Evolutionary conservation across 352 stramenopile genomes (phyloP).

Genomic region (Thalassiosira hispida): DNA sequence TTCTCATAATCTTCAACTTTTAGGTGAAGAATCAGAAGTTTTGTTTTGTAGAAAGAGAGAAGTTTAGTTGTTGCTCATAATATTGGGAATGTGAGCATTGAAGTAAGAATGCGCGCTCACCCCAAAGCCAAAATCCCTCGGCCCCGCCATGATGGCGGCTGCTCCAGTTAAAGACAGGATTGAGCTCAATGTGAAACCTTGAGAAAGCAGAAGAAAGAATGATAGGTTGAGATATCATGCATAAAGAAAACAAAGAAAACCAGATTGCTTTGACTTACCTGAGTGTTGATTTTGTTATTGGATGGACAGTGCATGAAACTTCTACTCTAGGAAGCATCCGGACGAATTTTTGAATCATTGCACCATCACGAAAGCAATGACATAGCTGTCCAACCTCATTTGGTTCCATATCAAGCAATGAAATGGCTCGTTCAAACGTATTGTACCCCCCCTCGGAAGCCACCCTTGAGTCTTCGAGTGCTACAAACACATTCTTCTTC

Average conservation of each 20-base stretch:
- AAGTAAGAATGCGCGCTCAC: no score
- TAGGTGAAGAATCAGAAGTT: no score
- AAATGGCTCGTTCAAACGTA: slow-evolving; percentile 78
- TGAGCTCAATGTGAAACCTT: slow-evolving; percentile 88
- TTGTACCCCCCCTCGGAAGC: slow-evolving; percentile 61
- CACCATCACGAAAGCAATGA: slow-evolving; percentile 62
- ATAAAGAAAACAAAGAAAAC: background rate
- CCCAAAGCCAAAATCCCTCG: slow-evolving; percentile 96
- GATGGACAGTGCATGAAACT: slow-evolving; percentile 88
- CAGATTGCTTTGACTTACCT: slow-evolving; percentile 52
- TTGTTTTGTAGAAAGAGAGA: no score
- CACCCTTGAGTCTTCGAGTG: slow-evolving; percentile 88
- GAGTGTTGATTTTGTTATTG: slow-evolving; percentile 95
- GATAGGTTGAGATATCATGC: background rate
- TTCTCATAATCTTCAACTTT: slow-evolving; percentile 93
- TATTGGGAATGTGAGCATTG: no score
- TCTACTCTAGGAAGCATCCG: slow-evolving; percentile 78
- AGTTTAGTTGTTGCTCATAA: no score
- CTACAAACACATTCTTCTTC: slow-evolving; percentile 88
- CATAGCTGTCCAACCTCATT: slow-evolving; percentile 83
- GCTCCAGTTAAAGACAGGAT: slow-evolving; percentile 88
- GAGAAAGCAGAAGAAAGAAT: slow-evolving; percentile 10
- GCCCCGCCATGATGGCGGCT: slow-evolving; percentile 86
- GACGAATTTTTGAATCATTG: slow-evolving; percentile 78
- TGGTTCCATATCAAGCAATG: slow-evolving; percentile 87